Base-by-base conservation (phyloP, 371 early-diverging fungal species). In the Mortierella sp. region DNA sequence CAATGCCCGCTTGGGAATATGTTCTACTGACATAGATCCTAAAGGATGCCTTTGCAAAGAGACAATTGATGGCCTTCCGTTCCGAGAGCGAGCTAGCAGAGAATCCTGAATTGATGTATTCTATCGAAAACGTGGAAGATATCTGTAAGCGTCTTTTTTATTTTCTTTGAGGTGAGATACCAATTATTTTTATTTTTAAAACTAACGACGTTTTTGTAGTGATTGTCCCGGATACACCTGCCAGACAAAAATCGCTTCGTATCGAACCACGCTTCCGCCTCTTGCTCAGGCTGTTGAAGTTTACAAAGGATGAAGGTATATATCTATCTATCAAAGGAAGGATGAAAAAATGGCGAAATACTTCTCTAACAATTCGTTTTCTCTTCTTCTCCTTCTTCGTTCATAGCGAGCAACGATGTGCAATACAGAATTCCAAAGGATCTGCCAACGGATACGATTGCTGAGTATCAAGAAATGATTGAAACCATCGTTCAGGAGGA, bases 101-200 rank as follows among this genome's bases (percentile, higher is more conserved):
- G 50, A 65, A 78, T 15, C 78, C 78, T 12, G 71, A 70, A 44
- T 32, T 78, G 56, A 78, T 78, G 78, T 47, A 58, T 19, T 78
- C 78, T 26, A 46, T 70, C 2, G 62, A 61, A 28, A 58, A 55
- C 42, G 70, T 78, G 0, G 63, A 78, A 26, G 78, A 78, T 42
- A 78, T 78, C 17, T 39, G 75, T 73, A 73, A 41, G 75, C 54
- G 21, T 30, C 17, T 24, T 15, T 23, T 19, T 28, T 15, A 27
- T 23, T 50, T 37, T 48, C 19, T 50, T 17, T n/a, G n/a, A n/a
- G n/a, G n/a, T n/a, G n/a, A n/a, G n/a, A n/a, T n/a, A n/a, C n/a
- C n/a, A n/a, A n/a, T 24, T 15, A 19, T 19, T 28, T 15, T 39
- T 23, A 41, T 37, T 48, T 27, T 50, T 17, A 0, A 32, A n/a